These are phyloP conservation scores for Gnomoniopsis smithogilvyi DNA, from an alignment of 2,329 filamentous ascomycete genomes.

Conservation along the genomic window DNA sequence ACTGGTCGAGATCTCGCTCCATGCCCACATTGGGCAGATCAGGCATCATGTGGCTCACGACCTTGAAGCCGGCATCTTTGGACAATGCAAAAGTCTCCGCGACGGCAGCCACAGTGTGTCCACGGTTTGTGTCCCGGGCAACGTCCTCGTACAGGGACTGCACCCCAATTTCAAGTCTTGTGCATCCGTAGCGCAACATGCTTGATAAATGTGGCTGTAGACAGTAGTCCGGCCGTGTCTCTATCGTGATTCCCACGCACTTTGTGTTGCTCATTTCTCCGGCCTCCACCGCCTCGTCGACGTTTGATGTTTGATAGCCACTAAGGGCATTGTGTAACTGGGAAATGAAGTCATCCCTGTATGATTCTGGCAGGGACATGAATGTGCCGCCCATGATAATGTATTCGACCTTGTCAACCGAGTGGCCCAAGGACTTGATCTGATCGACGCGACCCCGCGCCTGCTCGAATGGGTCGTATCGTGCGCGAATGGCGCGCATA, in stretches of 20 bases:
- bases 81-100: constrained; percentile 96
- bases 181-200: constrained; percentile 98
- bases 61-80: constrained; percentile 98
- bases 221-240: constrained; percentile 96
- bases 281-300: constrained; percentile 91
- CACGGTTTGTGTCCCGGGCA: constrained; percentile 94
- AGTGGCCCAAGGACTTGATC: constrained; percentile 91
- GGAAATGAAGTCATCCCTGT: constrained; percentile 89
- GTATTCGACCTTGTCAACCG: constrained; percentile 98
- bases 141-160: constrained; percentile 98
- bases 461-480: constrained; percentile 98
- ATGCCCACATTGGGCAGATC: constrained; percentile 97
- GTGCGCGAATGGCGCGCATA: constrained; percentile 94
- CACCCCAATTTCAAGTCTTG: constrained; percentile 88
- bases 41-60: constrained; percentile 99
- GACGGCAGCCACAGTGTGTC: constrained; percentile 91
- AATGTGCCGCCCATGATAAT: constrained; percentile 99
- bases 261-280: constrained; percentile 97
- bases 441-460: constrained; percentile 94
- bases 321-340: constrained; percentile 96
- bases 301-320: constrained; percentile 89
- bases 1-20: constrained; percentile 96
- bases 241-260: constrained; percentile 97
- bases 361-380: constrained; percentile 89
- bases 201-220: constrained; percentile 90